Evolutionary conservation across 225 moss, liverwort and hornwort genomes (phyloP).

Genomic region (Physcomitrellopsis africana): DNA sequence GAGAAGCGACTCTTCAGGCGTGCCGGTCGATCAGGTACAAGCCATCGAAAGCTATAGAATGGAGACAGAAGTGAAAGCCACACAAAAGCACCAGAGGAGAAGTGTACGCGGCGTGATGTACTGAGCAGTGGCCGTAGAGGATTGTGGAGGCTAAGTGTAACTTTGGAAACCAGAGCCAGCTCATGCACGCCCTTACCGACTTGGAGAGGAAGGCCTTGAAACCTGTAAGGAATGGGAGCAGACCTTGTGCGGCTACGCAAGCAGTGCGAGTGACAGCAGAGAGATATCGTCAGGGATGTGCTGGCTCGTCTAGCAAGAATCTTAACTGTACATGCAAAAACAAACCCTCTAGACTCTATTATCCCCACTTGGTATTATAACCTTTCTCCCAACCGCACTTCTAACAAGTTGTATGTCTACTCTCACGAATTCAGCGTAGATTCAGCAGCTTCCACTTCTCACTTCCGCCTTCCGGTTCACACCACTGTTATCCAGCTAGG

Average conservation of each 20-base stretch:
- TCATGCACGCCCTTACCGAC: conserved; percentile 27
- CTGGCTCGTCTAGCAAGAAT: conserved; percentile 43
- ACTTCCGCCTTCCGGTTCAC: too few relatives aligned
- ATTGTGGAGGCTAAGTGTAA: neutral
- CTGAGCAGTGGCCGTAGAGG: neutral
- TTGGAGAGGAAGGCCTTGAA: conserved; percentile 29
- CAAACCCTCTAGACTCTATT: neutral
- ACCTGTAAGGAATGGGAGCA: neutral
- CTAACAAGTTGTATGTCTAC: too few relatives aligned
- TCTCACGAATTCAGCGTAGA: too few relatives aligned
- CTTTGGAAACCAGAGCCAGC: conserved; percentile 27
- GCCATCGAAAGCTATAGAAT: conserved; percentile 30
- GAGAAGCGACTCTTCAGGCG: conserved; percentile 34
- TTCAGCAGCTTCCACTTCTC: too few relatives aligned
- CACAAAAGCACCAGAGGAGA: conserved; percentile 10
- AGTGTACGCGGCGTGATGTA: conserved; percentile 12
- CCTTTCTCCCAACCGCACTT: too few relatives aligned
- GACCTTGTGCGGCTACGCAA: conserved; percentile 22
- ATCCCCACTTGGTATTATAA: neutral
- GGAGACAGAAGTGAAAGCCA: conserved; percentile 31
- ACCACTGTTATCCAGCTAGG: too few relatives aligned
- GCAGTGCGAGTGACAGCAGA: neutral
- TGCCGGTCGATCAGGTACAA: conserved; percentile 34
- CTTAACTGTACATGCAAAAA: conserved; percentile 10
- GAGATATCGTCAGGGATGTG: conserved; percentile 43